Evolutionary conservation across 345 rosid species (phyloP), one percentile per base, ranked within the genome.

Genomic region (Citrus australasica): DNA sequence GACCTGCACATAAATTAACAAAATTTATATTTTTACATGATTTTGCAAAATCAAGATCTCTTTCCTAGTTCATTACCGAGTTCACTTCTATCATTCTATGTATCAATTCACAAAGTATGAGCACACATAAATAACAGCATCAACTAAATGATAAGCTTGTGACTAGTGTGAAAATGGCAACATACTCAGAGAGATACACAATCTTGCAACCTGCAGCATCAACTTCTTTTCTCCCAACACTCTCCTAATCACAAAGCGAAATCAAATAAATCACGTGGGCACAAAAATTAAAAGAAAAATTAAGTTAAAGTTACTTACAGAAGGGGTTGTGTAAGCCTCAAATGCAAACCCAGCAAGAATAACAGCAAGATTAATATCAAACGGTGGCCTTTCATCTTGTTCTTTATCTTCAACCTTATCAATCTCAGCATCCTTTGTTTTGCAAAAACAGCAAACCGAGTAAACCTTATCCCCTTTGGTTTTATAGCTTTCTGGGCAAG

Each of bases 261-360:
- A 67, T 16, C 28, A 27, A 73, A 71, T 10, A 51, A 58, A 56
- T 55, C 58, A 33, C 63, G 28, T 25, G 8, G 75, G 69, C 22
- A 14, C 33, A 22, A 42, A 17, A 37, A 19, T 77, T 60, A 27
- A 35, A 55, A 46, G 76, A 73, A 27, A 38, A 3, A 3, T 9
- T 9, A 59, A 22, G 24, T 21, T 60, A 14, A 16, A 51, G 63
- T 9, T 19, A 63, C 42, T 80, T 84, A 93, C 98, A 25, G 97
- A 89, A 19, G 95, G 92, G 21, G 78, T 88, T n/a, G 91, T 88
- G 77, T 93, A 92, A 3, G 97, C 88, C 83, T 93, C 99, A 79
- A 93, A 96, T n/a, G 98, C 94, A 74, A 96, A 96, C 73, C 99
- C 98, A 53, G 98, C 98, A 38, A 96, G 97, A 75, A 95, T 83